These are phyloP conservation scores for Cyclostephanos invisitatus DNA, from an alignment of 108 stramenopile genomes.

Conservation along the genomic window DNA sequence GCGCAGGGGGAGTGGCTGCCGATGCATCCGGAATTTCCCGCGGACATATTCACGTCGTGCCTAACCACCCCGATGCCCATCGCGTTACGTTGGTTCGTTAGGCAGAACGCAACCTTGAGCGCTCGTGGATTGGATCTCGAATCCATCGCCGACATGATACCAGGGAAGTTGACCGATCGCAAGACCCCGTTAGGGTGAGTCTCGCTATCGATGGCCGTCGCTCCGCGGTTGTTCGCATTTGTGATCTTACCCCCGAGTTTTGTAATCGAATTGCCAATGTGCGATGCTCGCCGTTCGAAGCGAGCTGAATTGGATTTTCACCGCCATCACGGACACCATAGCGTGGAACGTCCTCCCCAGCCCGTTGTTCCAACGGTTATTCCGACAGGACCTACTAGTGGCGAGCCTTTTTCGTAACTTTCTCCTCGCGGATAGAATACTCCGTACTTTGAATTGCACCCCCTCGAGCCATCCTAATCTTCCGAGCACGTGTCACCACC, in stretches of 20 bases:
- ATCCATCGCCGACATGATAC: conserved; percentile 86
- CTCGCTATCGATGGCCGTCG: neutral
- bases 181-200: conserved; percentile 76
- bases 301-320: conserved; percentile 99
- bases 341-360: conserved; percentile 99
- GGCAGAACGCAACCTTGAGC: conserved; percentile 65
- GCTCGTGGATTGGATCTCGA: conserved; percentile 54
- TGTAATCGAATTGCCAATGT: too few relatives aligned
- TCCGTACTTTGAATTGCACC: conserved; percentile 88
- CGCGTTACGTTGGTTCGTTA: conserved; percentile 94
- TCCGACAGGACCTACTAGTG: conserved; percentile 96
- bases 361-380: conserved; percentile 93
- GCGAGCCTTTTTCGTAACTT: conserved; percentile 98
- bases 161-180: conserved; percentile 89
- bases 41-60: conserved; percentile 98
- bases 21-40: conserved; percentile 91
- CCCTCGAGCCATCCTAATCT: conserved; percentile 90
- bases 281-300: conserved; percentile 21
- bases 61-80: conserved; percentile 97
- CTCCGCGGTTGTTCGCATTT: neutral
- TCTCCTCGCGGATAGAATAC: conserved; percentile 96
- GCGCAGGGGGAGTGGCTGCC: conserved; percentile 93
- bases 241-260: conserved; percentile 12
- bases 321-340: conserved; percentile 98
- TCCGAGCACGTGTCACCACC: conserved; percentile 91